A percentile compares a stretch with the other conserved stretches of the same genome.
Evolutionary conservation across 177 flowering plant species (phyloP).

Genomic region (Tripterygium wilfordii): DNA sequence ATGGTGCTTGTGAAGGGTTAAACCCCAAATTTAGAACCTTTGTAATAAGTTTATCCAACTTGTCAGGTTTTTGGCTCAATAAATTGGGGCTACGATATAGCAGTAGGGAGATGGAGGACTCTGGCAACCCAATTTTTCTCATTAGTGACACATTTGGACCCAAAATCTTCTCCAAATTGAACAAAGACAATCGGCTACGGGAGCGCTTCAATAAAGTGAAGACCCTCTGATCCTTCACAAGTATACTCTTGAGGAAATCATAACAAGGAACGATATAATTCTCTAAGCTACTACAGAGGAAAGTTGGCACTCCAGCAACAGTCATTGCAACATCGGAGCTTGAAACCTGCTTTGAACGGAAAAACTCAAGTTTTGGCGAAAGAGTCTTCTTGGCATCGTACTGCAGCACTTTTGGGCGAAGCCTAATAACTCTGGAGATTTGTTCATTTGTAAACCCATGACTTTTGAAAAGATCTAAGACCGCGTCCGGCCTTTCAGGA

Average conservation of each 20-base stretch:
- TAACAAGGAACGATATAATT: conserved; percentile 11
- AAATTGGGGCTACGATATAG: conserved; percentile 1
- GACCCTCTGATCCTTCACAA: conserved; percentile 1
- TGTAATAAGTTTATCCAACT: conserved; percentile 1
- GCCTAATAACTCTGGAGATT: conserved; percentile 8
- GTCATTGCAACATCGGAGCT: not conserved
- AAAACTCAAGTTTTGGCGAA: conserved; percentile 20
- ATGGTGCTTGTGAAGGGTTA: conserved; percentile 7
- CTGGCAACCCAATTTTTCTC: conserved; percentile 1
- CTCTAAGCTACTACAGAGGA: conserved; percentile 9
- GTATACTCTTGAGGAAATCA: conserved; percentile 3
- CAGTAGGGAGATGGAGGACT: not conserved
- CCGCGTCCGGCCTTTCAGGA: conserved; percentile 10
- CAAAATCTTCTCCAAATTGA: not conserved
- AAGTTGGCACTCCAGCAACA: not conserved
- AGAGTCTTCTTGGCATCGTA: conserved; percentile 9
- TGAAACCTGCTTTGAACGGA: conserved; percentile 9
- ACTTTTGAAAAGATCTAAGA: conserved; percentile 5
- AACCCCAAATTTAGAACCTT: conserved; percentile 16
- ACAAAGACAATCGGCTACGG: not conserved
- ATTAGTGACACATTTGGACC: conserved; percentile 3
- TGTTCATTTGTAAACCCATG: conserved; percentile 19
- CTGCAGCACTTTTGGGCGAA: not conserved
- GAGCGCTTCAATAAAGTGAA: conserved; percentile 1
- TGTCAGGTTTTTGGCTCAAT: not conserved